Evolutionary conservation across 441 rosid species (phyloP).

Genomic region (Pelargonium myrrhifolium): DNA sequence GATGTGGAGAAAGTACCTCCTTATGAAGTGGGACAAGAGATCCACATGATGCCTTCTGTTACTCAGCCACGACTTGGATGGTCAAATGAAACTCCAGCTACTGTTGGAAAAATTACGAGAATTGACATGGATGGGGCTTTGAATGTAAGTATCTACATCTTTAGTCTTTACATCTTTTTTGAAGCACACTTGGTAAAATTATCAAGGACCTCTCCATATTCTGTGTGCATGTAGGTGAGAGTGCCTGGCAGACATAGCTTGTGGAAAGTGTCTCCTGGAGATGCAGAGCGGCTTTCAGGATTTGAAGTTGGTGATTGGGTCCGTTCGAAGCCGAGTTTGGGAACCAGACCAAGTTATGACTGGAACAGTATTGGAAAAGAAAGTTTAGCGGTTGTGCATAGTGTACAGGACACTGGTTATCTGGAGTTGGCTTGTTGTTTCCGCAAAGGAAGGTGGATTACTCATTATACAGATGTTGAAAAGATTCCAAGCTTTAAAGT

Average conservation of each 20-base stretch:
- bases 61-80: slow-evolving; percentile 94
- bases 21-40: slow-evolving; percentile 88
- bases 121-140: slow-evolving; percentile 98
- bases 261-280: slow-evolving; percentile 98
- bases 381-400: slow-evolving; percentile 83
- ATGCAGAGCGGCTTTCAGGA: slow-evolving; percentile 93
- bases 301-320: slow-evolving; percentile 99
- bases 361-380: slow-evolving; percentile 91
- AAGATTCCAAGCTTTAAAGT: slow-evolving; percentile 71
- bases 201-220: neutral
- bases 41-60: slow-evolving; percentile 72
- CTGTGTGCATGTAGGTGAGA: slow-evolving; percentile 45
- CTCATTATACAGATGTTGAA: slow-evolving; percentile 86
- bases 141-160: slow-evolving; percentile 40
- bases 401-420: slow-evolving; percentile 81
- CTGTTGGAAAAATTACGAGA: slow-evolving; percentile 75
- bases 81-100: slow-evolving; percentile 92
- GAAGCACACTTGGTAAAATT: neutral
- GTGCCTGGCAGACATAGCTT: slow-evolving; percentile 71
- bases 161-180: neutral
- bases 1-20: slow-evolving; percentile 88
- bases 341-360: slow-evolving; percentile 89
- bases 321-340: slow-evolving; percentile 83
- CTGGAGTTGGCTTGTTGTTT: slow-evolving; percentile 93
- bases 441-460: slow-evolving; percentile 72